Base-by-base conservation (phyloP, 176 grass and related monocot species). In the Melocanna baccifera region DNA sequence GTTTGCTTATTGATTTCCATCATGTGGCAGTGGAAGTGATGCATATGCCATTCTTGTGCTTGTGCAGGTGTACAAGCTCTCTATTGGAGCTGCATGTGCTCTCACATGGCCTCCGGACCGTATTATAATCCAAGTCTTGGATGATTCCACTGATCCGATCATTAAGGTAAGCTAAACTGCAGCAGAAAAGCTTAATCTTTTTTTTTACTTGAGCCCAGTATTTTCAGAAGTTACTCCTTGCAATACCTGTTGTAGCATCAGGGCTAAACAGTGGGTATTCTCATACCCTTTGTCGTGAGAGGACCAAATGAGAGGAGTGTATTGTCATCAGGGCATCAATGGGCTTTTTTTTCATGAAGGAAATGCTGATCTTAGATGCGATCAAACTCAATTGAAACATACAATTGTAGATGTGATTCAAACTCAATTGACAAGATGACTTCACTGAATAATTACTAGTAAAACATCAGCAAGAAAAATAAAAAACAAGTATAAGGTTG, bases 81-180 rank as follows among this genome's bases (percentile, higher is more conserved):
- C 90, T 36, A 92, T 94, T 48, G 88, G 77, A 70, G 87, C 92
- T 8, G 87, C 81, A 5, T 94, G 92, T 79, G 84, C 90, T 12
- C 90, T 94, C 83, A 92, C 90, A 62, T 94, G 92, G 92, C 92
- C 92, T 63, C 72, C 90, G 22, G 72, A 87, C 29, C 87, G 90
- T 73, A 94, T 94, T 78, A 83, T 94, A 82, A 86, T 94, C 69
- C 92, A 94, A 83, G 88, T 94, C 47, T 83, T 94, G 81, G 92
- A 94, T 78, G 92, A 94, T 79, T 94, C 90, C 63, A 94, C 92
- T 42, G 92, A 94, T 67, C 90, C 67, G 5, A 28, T 89, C 64
- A 61, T 94, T 90, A 94, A 94, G 73, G 92, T 94, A 89, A 46
- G 77, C 67, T 83, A 70, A 45, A 83, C 70, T 59, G n/a, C 66